Evolutionary conservation across 164 flowering plant species (phyloP), one percentile per base, ranked within the genome.

Genomic region (Umbilicus rupestris): DNA sequence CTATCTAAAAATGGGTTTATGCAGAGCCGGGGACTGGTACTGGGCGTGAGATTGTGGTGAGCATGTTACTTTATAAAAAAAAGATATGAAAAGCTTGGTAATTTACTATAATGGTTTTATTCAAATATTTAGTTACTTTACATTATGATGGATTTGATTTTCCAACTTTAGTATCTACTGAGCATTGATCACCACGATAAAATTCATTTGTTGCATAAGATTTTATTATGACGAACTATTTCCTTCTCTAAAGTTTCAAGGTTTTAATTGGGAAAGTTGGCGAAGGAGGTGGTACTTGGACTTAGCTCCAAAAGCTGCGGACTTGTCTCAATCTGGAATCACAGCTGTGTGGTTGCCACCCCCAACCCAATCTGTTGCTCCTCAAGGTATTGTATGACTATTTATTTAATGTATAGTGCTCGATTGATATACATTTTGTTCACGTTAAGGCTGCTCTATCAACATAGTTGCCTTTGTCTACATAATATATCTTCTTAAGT

Each of bases 191-290:
- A 12, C 58, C 24, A 52, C 11, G 24, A 9, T 41, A 10, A 41
- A 24, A 52, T 8, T 24, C 9, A 41, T 41, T 39, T 42, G 29
- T 6, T 41, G 45, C 31, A 45, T 28, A 8, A 60, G 35, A 22
- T 55, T 28, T 24, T 44, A 3, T 14, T 42, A 28, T 59, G 11
- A 15, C 42, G 31, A 62, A 19, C n/a, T 35, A 19, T 44, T 1
- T 60, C 19, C 22, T n/a, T 68, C 63, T 70, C 16, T 77, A 73
- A 67, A 84, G 87, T 78, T 81, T 72, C 87, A 85, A 81, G 89
- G 84, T 69, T 85, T 85, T 75, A 85, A 85, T 64, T 85, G 89
- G 89, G 89, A 85, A 75, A 83, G 87, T 75, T 83, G 81, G 78
- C 82, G 85, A 72, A 78, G 75, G 76, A 70, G 49, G 65, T 85